Percentiles rank a stretch among this genome's conserved stretches.
Evolutionary conservation across 306 rosid genomes (phyloP).

Genomic region (Acacia confusa): DNA sequence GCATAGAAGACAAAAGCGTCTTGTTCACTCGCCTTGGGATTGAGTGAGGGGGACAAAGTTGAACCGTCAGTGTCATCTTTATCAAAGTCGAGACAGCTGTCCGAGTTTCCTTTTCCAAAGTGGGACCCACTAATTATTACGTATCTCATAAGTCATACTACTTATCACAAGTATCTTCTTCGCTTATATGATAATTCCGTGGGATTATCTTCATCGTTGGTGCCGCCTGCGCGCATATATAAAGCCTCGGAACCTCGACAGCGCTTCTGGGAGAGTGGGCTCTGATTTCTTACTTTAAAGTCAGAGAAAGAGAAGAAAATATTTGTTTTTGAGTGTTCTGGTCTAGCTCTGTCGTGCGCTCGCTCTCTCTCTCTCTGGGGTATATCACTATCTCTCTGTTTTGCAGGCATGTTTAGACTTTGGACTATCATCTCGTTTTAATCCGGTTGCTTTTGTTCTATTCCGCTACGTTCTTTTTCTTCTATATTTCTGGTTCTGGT

Average conservation of each 20-base stretch:
- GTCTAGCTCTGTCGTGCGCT: background rate
- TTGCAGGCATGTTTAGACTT: constrained; percentile 17
- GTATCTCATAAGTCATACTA: background rate
- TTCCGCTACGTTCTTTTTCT: background rate
- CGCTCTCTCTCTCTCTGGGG: background rate
- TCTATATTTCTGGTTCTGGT: background rate
- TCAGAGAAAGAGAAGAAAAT: background rate
- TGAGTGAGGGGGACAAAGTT: background rate
- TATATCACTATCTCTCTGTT: background rate
- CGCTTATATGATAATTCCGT: fast-evolving
- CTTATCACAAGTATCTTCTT: fast-evolving
- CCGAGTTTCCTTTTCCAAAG: background rate
- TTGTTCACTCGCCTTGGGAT: background rate
- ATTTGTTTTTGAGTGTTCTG: background rate
- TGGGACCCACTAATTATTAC: constrained; percentile 22
- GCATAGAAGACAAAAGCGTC: background rate
- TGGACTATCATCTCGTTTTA: background rate
- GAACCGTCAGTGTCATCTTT: constrained; percentile 27
- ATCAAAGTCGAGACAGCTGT: constrained; percentile 15
- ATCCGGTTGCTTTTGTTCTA: constrained; percentile 20
- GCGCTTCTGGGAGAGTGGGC: constrained; percentile 16
- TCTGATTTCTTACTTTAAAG: background rate
- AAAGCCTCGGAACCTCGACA: background rate
- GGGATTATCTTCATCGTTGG: background rate
- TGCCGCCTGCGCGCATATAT: constrained; percentile 10